These are phyloP conservation scores for Populus alba DNA, from an alignment of 345 rosid species.

Conservation along the genomic window DNA sequence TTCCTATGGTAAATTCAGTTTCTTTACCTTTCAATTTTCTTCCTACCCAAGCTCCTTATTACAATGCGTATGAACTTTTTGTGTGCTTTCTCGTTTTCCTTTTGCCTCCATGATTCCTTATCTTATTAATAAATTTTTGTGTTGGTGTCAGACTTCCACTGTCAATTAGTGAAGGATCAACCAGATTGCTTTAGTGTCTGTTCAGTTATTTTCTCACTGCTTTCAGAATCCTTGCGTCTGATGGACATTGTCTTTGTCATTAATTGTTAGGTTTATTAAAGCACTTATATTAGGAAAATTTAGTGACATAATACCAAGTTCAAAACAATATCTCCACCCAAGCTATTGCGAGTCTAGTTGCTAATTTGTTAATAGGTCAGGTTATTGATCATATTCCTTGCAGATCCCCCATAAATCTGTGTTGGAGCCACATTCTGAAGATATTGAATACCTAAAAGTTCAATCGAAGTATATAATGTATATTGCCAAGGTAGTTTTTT, in stretches of 20 bases:
- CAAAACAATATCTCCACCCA: neutral
- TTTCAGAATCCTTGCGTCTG: neutral
- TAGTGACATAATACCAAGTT: neutral
- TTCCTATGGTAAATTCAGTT: conserved; percentile 52
- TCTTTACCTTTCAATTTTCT: conserved; percentile 3
- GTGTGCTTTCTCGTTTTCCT: neutral
- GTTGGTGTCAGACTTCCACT: neutral
- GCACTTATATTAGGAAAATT: neutral
- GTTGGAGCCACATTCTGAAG: neutral
- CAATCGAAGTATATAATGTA: neutral
- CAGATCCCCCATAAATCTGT: neutral
- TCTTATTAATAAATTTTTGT: neutral
- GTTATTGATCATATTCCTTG: neutral
- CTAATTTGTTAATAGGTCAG: neutral
- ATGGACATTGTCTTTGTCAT: neutral
- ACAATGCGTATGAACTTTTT: neutral
- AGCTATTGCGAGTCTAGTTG: neutral
- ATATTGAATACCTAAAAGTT: neutral
- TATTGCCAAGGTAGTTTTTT: neutral
- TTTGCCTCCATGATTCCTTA: neutral
- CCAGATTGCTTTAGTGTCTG: neutral
- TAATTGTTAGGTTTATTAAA: neutral
- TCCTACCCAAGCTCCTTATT: neutral
- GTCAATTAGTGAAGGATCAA: neutral
- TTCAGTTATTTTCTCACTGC: neutral